Evolutionary conservation across 768 basidiomycete species (phyloP), one percentile per base, ranked within the genome.

Genomic region (Lactifluus rugatus): DNA sequence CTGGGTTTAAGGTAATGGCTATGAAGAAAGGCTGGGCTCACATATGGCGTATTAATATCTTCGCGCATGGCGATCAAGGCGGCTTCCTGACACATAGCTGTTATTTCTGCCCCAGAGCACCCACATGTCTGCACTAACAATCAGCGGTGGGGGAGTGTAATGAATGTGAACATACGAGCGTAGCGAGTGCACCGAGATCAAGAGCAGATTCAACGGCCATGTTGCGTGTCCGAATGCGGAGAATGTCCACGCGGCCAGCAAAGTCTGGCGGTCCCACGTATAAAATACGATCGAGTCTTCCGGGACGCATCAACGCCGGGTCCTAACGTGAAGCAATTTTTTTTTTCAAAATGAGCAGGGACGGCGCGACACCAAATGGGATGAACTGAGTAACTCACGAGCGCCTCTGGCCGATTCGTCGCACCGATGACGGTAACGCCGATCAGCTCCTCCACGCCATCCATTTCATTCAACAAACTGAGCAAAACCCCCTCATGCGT

Each of bases 361-460:
- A 21, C 19, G 5, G 16, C 10, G 52, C 36, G 2, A 1, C 46
- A 19, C 36, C 28, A 57, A 37, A 89, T 87, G 44, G 46, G 2
- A 37, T 16, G 26, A 39, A n/a, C 13, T 19, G 48, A 19, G 26
- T 19, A 34, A 52, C 57, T 42, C 39, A 64, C 63, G 3, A 64
- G 52, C n/a, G 83, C 82, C 60, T 96, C 93, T 8, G 96, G 96
- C 56, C 94, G 74, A 69, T 99, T 98, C 13, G 96, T 99, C 0
- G 96, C 96, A 1, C 93, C 96, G 10, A 99, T 81, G 34, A 97
- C 82, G 0, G 91, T 94, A n/a, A 99, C 96, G 0, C 94, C 93
- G 17, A 87, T 76, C 19, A 98, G 76, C 71, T 95, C 93, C 71
- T 97, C 91, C 0, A 98, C 89, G 19, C 96, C 96, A 67, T 98